Conservation (phyloP, 495 filamentous ascomycete genomes). For the Penicillium herquei region DNA sequence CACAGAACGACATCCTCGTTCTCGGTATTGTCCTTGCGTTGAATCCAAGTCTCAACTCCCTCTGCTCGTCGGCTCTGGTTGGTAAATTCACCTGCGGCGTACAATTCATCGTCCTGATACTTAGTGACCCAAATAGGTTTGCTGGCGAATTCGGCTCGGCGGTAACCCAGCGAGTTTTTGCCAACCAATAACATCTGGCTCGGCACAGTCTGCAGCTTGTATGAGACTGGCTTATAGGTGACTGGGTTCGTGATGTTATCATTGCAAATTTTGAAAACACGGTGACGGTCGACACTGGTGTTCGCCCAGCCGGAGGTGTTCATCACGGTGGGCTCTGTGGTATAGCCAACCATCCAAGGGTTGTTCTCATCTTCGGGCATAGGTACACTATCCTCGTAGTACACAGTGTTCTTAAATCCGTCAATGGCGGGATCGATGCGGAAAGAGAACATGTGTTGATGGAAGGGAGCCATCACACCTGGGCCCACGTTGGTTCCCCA, state of each 20-base stretch:
- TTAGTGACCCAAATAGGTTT: conserved; percentile 79
- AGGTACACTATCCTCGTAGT: conserved; percentile 69
- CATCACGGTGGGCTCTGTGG: conserved; percentile 59
- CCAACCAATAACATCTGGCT: conserved; percentile 82
- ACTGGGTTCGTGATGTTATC: conserved; percentile 61
- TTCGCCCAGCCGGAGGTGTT: conserved; percentile 61
- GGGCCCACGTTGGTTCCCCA: conserved; percentile 88
- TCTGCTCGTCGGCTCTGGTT: conserved; percentile 72
- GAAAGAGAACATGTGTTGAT: conserved; percentile 90
- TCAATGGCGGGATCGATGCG: conserved; percentile 82
- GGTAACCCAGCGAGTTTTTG: conserved; percentile 62
- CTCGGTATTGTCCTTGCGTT: conserved; percentile 47
- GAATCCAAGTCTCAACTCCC: conserved; percentile 55
- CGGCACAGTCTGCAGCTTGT: conserved; percentile 70
- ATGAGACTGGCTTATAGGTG: conserved; percentile 73
- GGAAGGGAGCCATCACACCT: conserved; percentile 73
- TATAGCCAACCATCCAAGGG: conserved; percentile 77
- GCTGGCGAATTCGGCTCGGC: conserved; percentile 79
- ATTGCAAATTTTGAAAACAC: conserved; percentile 82
- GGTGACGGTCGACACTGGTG: conserved; percentile 59
- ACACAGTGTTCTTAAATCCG: conserved; percentile 67
- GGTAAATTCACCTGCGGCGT: conserved; percentile 79
- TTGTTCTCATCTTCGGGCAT: conserved; percentile 74
- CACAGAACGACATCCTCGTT: conserved; percentile 58
- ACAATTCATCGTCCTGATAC: conserved; percentile 76